Evolutionary conservation across 306 rosid genomes (phyloP), one percentile per base, ranked within the genome.

Genomic region (Hippophae rhamnoides): DNA sequence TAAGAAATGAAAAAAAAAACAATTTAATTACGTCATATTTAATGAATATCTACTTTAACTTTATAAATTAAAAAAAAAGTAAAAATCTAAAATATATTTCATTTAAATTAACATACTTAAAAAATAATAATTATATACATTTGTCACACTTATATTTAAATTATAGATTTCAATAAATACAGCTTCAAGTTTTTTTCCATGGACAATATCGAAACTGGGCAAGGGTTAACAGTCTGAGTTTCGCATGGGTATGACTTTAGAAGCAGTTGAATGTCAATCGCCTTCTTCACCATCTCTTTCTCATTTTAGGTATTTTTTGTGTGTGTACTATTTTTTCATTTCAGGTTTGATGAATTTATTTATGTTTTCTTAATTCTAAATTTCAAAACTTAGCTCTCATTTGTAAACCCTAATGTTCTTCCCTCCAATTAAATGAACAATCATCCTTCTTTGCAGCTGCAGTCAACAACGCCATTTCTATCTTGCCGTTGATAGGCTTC

Each of bases 391-490:
- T 10, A 7, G 38, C 56, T 9, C 48, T 41, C 13, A 53, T 63
- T 1, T 13, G 7, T 52, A 42, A 14, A 18, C 42, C 9, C 38
- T 2, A 9, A 46, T 60, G 7, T 27, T 11, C 13, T 3, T 18
- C 9, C 13, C 23, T 10, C 1, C 23, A 9, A 46, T 10, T 0
- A 25, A 14, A 62, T 41, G 0, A 51, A 14, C 13, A 0, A 23
- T 5, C 12, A 3, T 7, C 43, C 1, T 49, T 47, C 13, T 47
- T 47, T 40, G 47, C 44, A 44, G 5, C 57, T 57, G 58, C 85
- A 79, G 90, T 50, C 89, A 65, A 67, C 83, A 74, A 54, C 95
- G 92, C 64, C 96, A 88, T 69, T 92, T 78, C 74, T 89, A 89
- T 58, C 78, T 89, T 13, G 97, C 93, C 49, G 93, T 89, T 10